Evolutionary conservation across 2,329 filamentous ascomycete genomes (phyloP).

Genomic region (Paecilomyces sp.): DNA sequence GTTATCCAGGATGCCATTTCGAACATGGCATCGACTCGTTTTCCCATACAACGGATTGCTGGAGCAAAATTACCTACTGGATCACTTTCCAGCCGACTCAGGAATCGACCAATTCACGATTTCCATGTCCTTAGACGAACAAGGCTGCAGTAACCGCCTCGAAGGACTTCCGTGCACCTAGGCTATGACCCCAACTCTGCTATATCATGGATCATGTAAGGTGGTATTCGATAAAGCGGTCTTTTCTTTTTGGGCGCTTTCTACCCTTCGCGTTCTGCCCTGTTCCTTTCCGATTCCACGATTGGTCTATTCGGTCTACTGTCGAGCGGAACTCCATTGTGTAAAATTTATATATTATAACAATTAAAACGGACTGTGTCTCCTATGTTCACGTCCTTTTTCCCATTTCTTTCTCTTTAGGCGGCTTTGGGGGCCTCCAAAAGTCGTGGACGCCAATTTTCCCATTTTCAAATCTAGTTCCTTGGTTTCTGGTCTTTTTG

Average conservation of each 20-base stretch:
- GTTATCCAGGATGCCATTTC: conserved; percentile 6
- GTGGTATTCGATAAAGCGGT: background rate
- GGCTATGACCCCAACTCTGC: background rate
- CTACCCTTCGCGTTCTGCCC: background rate
- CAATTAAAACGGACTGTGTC: background rate
- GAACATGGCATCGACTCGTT: conserved; percentile 1
- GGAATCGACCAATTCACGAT: background rate
- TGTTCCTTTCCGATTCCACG: conserved; percentile 1
- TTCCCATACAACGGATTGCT: conserved; percentile 3
- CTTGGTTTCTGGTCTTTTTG: background rate
- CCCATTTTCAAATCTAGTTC: background rate
- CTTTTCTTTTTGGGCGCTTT: background rate
- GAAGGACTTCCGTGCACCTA: background rate
- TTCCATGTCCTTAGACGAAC: background rate
- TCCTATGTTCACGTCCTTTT: background rate
- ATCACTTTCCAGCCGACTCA: background rate
- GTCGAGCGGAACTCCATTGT: background rate
- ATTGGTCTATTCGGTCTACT: background rate
- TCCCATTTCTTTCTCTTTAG: background rate
- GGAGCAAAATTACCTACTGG: background rate
- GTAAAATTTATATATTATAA: conserved; percentile 7
- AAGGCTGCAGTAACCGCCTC: background rate
- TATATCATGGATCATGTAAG: background rate
- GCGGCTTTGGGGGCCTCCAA: background rate
- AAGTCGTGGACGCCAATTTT: background rate